Evolutionary conservation across 1,284 basidiomycete genomes (phyloP).

Genomic region (Ganoderma sp.): DNA sequence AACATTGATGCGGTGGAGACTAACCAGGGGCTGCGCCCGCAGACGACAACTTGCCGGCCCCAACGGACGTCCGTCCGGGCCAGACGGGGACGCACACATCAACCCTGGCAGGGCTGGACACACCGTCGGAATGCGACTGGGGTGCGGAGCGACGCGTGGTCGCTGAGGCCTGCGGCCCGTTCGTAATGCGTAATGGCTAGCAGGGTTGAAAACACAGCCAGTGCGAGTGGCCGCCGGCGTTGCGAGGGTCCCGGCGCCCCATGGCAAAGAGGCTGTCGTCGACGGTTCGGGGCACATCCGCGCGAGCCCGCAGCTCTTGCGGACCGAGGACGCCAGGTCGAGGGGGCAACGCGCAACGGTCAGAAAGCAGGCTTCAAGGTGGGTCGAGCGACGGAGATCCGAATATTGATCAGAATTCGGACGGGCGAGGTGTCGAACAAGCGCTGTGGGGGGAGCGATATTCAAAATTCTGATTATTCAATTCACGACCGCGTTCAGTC

Average conservation of each 20-base stretch:
- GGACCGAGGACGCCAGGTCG: neutral
- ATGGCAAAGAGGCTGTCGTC: neutral
- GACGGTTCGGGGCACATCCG: neutral
- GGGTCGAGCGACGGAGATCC: neutral
- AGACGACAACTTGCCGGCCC: neutral
- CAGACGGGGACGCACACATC: neutral
- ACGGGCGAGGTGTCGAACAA: neutral
- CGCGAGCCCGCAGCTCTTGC: neutral
- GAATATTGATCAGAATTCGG: neutral
- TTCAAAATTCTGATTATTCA: neutral
- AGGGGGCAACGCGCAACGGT: conserved; percentile 1
- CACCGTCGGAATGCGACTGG: neutral
- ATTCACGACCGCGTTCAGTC: neutral
- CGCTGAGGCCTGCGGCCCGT: neutral
- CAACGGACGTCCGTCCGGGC: neutral
- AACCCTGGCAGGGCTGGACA: neutral
- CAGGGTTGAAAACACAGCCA: neutral
- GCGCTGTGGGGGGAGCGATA: conserved; percentile 4
- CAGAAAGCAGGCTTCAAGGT: neutral
- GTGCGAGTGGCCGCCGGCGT: neutral
- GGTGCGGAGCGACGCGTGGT: neutral
- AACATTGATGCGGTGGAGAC: neutral
- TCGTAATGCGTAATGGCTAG: neutral
- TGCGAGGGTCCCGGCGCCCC: neutral
- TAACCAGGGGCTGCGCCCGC: neutral